These are phyloP conservation scores for Aspergillus sclerotialis DNA, from an alignment of 2,329 filamentous ascomycete species.

Conservation along the genomic window DNA sequence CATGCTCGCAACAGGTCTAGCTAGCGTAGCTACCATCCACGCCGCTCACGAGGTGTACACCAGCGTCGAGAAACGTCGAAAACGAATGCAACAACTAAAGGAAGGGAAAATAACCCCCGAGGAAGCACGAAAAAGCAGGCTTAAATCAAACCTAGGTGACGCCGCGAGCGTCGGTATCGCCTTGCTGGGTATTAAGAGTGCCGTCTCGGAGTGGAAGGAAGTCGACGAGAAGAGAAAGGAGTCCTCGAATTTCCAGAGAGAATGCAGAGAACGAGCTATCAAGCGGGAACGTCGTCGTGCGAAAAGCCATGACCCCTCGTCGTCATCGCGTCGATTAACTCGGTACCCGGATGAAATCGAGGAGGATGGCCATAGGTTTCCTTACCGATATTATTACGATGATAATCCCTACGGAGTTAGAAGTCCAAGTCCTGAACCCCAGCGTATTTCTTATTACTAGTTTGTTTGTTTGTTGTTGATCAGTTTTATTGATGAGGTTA, in stretches of 20 bases:
- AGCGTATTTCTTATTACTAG: background rate
- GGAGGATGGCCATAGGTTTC: constrained; percentile 2
- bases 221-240: constrained; percentile 56
- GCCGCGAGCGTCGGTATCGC: constrained; percentile 61
- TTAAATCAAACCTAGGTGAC: constrained; percentile 58
- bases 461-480: too few species aligned
- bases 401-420: background rate
- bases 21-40: constrained; percentile 63
- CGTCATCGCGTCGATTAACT: too few species aligned
- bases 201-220: constrained; percentile 61
- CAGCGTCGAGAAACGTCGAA: constrained; percentile 57
- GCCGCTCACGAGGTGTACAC: constrained; percentile 59
- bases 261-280: constrained; percentile 34
- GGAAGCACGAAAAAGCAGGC: constrained; percentile 56
- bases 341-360: constrained; percentile 26
- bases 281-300: constrained; percentile 36
- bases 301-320: constrained; percentile 14
- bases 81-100: constrained; percentile 52
- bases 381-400: background rate
- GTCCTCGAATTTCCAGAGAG: constrained; percentile 48
- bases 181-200: constrained; percentile 60
- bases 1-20: constrained; percentile 58
- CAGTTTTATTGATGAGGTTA: background rate
- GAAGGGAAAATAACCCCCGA: constrained; percentile 58
- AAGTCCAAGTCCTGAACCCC: background rate